Conservation (phyloP, 768 basidiomycete species). For the Lentinula sp. region DNA sequence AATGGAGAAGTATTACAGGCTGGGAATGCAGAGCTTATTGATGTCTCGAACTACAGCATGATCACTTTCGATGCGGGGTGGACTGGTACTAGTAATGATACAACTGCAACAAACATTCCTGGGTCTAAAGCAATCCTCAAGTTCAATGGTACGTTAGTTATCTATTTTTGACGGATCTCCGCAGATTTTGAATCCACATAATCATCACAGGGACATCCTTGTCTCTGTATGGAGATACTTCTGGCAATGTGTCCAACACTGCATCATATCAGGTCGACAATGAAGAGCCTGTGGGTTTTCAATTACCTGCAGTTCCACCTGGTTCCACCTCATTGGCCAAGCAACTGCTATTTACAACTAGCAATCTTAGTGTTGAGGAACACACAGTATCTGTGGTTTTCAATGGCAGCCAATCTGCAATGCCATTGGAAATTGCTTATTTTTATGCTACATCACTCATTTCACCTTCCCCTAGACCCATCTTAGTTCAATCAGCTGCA, state of each 20-base stretch:
- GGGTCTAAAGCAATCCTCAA: background rate
- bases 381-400: background rate
- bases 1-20: conserved; percentile 2
- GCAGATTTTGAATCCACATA: background rate
- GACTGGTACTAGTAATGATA: background rate
- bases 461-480: background rate
- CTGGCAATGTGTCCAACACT: background rate
- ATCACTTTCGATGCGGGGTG: conserved; percentile 1
- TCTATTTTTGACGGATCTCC: background rate
- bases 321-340: background rate
- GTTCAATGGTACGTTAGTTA: background rate
- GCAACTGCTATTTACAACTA: background rate
- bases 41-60: background rate
- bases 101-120: background rate
- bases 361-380: background rate
- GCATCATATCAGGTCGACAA: background rate
- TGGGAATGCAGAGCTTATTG: background rate
- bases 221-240: background rate
- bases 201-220: background rate
- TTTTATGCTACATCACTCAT: background rate
- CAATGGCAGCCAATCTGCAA: background rate
- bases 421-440: background rate
- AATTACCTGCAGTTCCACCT: background rate
- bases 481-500: background rate
- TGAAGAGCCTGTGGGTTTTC: background rate